Percentiles rank a stretch among this genome's conserved stretches.
These are phyloP conservation scores for Dillenia suffruticosa DNA, from an alignment of 164 flowering plant species.

Conservation along the genomic window DNA sequence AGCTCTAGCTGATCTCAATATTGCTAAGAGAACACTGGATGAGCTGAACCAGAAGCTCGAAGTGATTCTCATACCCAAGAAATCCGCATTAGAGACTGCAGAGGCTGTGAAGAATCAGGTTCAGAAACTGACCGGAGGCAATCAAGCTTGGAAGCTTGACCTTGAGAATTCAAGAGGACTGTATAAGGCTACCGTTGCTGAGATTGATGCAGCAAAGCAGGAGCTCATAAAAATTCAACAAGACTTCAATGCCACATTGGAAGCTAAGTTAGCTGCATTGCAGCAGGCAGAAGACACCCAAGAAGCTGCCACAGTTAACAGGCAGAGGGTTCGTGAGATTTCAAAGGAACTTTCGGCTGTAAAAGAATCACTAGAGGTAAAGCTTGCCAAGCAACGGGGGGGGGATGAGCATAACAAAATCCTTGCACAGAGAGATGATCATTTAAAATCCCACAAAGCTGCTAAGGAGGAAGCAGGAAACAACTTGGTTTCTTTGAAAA, in stretches of 20 bases:
- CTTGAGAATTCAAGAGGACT: constrained; percentile 27
- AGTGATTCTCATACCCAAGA: constrained; percentile 33
- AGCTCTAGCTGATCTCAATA: constrained; percentile 39
- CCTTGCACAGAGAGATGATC: constrained; percentile 23
- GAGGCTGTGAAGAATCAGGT: constrained; percentile 31
- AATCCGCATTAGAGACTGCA: constrained; percentile 28
- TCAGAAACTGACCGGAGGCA: constrained; percentile 22
- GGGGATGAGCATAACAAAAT: constrained; percentile 25
- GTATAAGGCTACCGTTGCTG: constrained; percentile 25
- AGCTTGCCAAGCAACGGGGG: constrained; percentile 19
- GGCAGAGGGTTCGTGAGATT: constrained; percentile 33
- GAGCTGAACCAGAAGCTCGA: constrained; percentile 38
- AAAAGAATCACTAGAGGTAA: constrained; percentile 27
- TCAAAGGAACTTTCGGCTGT: constrained; percentile 29
- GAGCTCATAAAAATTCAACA: constrained; percentile 43
- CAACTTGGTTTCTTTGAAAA: constrained; percentile 20
- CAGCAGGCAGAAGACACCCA: constrained; percentile 47
- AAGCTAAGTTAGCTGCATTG: constrained; percentile 38
- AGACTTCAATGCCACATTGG: constrained; percentile 47
- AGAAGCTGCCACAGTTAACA: constrained; percentile 23
- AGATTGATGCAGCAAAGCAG: constrained; percentile 43
- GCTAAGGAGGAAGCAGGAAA: constrained; percentile 28
- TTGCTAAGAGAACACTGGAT: constrained; percentile 36
- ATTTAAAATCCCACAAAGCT: constrained; percentile 5
- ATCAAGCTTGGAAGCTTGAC: constrained; percentile 21